Base-by-base conservation (phyloP, 2,329 filamentous ascomycete genomes). In the Mycocentrospora acerina region DNA sequence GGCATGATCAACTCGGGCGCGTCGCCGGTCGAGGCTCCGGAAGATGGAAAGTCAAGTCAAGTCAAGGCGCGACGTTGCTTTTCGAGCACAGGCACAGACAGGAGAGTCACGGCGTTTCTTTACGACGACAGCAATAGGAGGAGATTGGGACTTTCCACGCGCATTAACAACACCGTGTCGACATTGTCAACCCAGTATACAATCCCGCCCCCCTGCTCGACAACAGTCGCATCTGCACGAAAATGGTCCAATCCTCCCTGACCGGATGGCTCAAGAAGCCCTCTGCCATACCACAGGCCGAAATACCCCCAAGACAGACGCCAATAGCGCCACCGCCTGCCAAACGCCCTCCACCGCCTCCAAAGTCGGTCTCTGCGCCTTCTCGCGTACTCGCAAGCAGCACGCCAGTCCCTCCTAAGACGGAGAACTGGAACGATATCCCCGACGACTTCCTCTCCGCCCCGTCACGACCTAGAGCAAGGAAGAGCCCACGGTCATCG, bases 211-310 rank as follows among this genome's bases (percentile, higher is more conserved):
- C n/a, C n/a, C n/a, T n/a, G n/a, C n/a, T n/a, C n/a, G n/a, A n/a
- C 19, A 22, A 22, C 5, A 22, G 19, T 6, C 19, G 19, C 19
- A 22, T 22, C 19, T 29, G 24, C 16, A n/a, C 36, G 24, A 38
- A 38, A 17, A 73, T 71, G 66, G 62, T 69, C 33, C 73, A 76
- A 55, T 70, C 71, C 10, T 73, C 71, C 3, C 55, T 76, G 40
- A 68, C 67, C 35, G 59, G 63, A 52, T 76, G 73, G 73, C 66
- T 76, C 29, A 70, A 68, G 44, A 74, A 73, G 63, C 66, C 71
- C n/a, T 49, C 53, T 11, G 32, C 62, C 16, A 60, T 66, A 35
- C 57, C 38, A 12, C 50, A 62, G 42, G 45, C 50, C 32, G 44
- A 52, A 14, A 33, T 41, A 26, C 26, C 48, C 16, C 29, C 35